Base-by-base conservation (phyloP, 2,329 filamentous ascomycete genomes). In the Trichoderma semiorbis region DNA sequence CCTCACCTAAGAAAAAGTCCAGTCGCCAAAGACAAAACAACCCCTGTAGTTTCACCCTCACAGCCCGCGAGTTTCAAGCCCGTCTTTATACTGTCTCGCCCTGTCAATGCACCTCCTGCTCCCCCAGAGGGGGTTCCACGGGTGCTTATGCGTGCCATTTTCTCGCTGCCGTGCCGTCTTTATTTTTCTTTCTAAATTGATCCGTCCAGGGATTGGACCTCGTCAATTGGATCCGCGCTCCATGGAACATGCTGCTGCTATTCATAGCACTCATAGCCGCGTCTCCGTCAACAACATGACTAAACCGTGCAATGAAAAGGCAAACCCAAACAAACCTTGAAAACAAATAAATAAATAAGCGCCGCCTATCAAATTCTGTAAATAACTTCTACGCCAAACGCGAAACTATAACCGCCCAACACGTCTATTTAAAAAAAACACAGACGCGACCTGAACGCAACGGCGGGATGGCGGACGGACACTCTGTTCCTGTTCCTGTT, bases 31-130 rank as follows among this genome's bases (percentile, higher is more conserved):
- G n/a, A 32, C 28, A 34, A 21, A 47, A 30, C 28, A 7, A 12
- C 60, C 65, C 68, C 58, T 70, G 68, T 18, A 43, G 68, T 70
- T 70, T 70, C 68, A 70, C 39, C 68, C 57, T 11, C 57, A 43
- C 68, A 39, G 57, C 21, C 47, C 68, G 21, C 28, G 18, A 55
- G 68, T 70, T 70, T 70, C 68, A 70, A 64, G 16, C n/a, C 67
- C 58, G 7, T n/a, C 12, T 34, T 36, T 14, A 60, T 43, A 53
- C 55, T 50, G 62, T 34, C 43, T 65, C 43, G 63, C 4, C 43
- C 66, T 61, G 66, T 69, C 57, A 69, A 69, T 69, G 66, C 65
- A 36, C 24, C 62, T n/a, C 62, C 55, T 50, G n/a, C 58, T 47
- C 43, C 43, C 43, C 18, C 43, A 47, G 43, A 21, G 43, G n/a